Conservation (phyloP, 1,139 yeast species). For the Yamadazyma taylorii region DNA sequence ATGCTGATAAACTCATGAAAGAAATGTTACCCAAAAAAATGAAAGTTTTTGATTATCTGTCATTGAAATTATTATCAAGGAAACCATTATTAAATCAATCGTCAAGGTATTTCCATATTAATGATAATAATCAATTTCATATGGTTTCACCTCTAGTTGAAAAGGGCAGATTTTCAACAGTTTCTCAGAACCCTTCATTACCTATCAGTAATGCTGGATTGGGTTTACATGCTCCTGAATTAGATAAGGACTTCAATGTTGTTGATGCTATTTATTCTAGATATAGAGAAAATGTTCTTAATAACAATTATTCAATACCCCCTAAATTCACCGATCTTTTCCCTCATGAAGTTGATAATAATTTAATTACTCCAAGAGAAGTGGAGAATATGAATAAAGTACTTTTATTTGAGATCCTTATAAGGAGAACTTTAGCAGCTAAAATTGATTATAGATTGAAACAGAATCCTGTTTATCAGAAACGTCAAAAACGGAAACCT, state of each 20-base stretch:
- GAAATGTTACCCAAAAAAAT: constrained; percentile 32
- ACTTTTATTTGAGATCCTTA: constrained; percentile 35
- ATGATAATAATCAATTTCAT: constrained; percentile 8
- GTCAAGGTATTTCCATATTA: constrained; percentile 11
- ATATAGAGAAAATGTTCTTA: constrained; percentile 32
- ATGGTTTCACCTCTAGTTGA: constrained; percentile 10
- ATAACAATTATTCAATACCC: constrained; percentile 20
- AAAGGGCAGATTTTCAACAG: constrained; percentile 16
- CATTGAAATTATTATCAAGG: constrained; percentile 15
- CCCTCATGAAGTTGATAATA: constrained; percentile 29
- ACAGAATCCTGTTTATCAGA: constrained; percentile 17
- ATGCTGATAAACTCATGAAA: constrained; percentile 25
- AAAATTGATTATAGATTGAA: constrained; percentile 39
- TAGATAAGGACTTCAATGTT: constrained; percentile 12
- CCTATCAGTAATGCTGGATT: too few species aligned
- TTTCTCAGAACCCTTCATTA: constrained; percentile 5
- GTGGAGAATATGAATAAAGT: constrained; percentile 31
- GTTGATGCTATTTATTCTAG: constrained; percentile 23
- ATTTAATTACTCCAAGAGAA: constrained; percentile 24
- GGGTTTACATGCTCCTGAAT: too few species aligned
- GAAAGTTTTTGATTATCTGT: constrained; percentile 25
- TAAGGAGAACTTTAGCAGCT: constrained; percentile 46
- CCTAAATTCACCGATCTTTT: constrained; percentile 31
- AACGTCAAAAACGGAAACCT: background rate
- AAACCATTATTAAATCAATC: constrained; percentile 22